phyloP scores from a whole-genome alignment of 768 basidiomycete species.

The Sporobolomyces roseus region DNA sequence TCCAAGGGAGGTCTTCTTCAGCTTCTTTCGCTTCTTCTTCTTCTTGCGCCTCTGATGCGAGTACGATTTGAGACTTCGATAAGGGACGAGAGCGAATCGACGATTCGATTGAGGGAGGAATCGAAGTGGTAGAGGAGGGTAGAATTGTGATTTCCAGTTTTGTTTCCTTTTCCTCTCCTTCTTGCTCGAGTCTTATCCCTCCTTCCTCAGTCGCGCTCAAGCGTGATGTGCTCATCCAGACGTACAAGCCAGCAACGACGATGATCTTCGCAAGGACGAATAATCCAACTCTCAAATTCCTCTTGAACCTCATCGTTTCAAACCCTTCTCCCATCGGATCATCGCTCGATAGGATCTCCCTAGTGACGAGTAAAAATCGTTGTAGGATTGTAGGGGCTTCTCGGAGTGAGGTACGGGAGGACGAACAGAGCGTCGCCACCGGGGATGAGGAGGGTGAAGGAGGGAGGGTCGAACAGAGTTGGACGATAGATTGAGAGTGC shows the following conservation, averaged over 20 bases:
- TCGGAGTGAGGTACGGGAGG: not conserved
- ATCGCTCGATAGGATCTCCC: too few species aligned
- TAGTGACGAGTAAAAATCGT: not conserved
- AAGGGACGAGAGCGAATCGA: not conserved
- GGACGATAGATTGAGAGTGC: not conserved
- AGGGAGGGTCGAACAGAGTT: not conserved
- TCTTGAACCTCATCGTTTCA: not conserved
- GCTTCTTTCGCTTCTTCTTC: not conserved
- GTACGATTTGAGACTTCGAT: not conserved
- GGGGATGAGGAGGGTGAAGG: not conserved
- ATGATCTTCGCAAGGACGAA: not conserved
- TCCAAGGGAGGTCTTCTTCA: conserved; percentile 1
- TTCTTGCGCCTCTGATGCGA: not conserved
- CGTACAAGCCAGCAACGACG: not conserved
- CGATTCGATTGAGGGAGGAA: not conserved
- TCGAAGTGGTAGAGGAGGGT: not conserved
- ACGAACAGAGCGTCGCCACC: not conserved
- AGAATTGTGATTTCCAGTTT: not conserved
- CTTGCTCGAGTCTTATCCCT: not conserved
- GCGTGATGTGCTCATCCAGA: not conserved
- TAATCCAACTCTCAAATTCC: not conserved
- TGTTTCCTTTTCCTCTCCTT: not conserved
- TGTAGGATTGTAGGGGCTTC: not conserved
- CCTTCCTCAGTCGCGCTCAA: not conserved
- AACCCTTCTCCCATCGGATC: not conserved